Conservation (phyloP, 345 rosid genomes). For the Clausena lansium region DNA sequence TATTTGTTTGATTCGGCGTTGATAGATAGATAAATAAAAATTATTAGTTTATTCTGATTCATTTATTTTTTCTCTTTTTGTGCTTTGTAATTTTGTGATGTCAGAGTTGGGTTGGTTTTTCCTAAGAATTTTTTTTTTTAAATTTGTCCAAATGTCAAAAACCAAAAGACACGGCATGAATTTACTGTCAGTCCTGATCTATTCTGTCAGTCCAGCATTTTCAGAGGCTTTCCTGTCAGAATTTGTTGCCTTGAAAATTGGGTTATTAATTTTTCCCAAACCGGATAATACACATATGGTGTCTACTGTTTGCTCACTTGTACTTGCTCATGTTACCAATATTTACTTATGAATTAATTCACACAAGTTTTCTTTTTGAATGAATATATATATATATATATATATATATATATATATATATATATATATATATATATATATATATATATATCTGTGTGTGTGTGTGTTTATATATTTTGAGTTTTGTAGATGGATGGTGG, state of each 20-base stretch:
- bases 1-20: not conserved
- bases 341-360: not conserved
- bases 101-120: conserved; percentile 25
- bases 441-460: no score
- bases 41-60: not conserved
- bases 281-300: no score
- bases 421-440: no score
- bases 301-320: not conserved
- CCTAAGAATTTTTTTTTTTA: not conserved
- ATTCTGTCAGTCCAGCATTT: not conserved
- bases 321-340: not conserved
- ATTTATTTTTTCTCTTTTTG: not conserved
- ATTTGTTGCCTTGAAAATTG: not conserved
- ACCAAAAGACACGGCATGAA: not conserved
- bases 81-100: conserved; percentile 8
- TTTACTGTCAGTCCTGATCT: conserved; percentile 12
- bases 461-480: no score
- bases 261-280: not conserved
- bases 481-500: not conserved
- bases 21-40: not conserved
- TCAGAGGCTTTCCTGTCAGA: not conserved
- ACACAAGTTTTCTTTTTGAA: no score
- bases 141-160: not conserved
- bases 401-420: no score
- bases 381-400: no score